A percentile compares a stretch with the other conserved stretches of the same genome.
Conservation (phyloP, 2,329 filamentous ascomycete species). For the Fusarium mangiferae region DNA sequence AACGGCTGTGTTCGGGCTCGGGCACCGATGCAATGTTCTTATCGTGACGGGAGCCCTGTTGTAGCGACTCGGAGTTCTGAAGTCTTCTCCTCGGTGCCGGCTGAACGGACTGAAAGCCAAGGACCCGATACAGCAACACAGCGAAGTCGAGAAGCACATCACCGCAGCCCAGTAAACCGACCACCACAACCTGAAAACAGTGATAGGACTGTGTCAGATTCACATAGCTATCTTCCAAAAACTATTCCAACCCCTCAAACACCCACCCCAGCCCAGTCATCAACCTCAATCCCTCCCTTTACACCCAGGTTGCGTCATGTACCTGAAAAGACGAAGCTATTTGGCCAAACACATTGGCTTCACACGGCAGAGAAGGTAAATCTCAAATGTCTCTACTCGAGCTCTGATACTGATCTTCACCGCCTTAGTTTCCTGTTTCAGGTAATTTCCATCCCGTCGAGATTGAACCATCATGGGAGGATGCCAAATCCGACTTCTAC, state of each 20-base stretch:
- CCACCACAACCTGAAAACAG: not conserved
- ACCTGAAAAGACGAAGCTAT: conserved; percentile 43
- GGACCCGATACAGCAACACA: not conserved
- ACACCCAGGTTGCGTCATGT: conserved; percentile 40
- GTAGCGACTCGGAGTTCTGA: not conserved
- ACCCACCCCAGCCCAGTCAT: not conserved
- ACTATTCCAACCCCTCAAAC: not conserved
- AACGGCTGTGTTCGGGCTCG: conserved; percentile 40
- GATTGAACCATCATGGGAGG: conserved; percentile 39
- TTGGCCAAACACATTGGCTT: conserved; percentile 44
- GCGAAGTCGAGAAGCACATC: conserved; percentile 6
- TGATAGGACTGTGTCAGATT: not conserved
- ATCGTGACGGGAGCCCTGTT: conserved; percentile 31
- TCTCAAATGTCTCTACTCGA: not conserved
- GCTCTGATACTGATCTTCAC: conserved; percentile 1
- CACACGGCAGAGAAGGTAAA: conserved; percentile 42
- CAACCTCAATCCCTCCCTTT: conserved; percentile 35
- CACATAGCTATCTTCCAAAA: not conserved
- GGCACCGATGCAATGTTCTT: conserved; percentile 39
- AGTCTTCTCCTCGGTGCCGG: not conserved
- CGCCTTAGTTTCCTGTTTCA: conserved; percentile 36
- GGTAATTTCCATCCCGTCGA: conserved; percentile 41
- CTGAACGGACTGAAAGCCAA: not conserved
- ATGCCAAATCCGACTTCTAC: conserved; percentile 39
- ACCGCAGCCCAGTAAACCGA: conserved; percentile 14